Base-by-base conservation (phyloP, 2,329 filamentous ascomycete genomes). In the Knufia fluminis region DNA sequence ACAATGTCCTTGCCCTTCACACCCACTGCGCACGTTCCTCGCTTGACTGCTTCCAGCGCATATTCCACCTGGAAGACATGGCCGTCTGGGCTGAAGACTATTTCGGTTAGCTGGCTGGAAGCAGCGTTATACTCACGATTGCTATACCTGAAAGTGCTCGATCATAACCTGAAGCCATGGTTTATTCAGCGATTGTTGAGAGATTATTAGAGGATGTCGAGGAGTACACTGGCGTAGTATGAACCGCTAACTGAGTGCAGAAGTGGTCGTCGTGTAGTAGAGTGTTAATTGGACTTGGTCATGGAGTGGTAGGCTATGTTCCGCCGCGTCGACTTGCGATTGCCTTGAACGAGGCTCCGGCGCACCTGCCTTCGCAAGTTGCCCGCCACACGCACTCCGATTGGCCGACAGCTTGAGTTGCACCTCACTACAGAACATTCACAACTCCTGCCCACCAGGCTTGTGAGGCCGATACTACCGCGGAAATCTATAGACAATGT, bases 51-150 rank as follows among this genome's bases (percentile, higher is more conserved):
- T 74, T 98, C 92, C 60, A 94, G 85, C 50, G 92, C 92, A 79
- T 98, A 98, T 78, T 98, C 92, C 64, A 98, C 92, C 73, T 98
- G 92, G 75, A 98, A 98, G 64, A 98, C 92, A 76, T 98, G 92
- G 71, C 92, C 92, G 73, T 98, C 92, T 64, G 92, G 92, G 80
- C 91, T 97, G 66, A 83, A 69, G 82, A 74, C 61, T 57, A 51
- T 35, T 44, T 31, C 32, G 36, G 31, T 46, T 52, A 31, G 26
- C 40, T 4, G 19, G 22, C 16, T 14, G 8, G 17, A 12, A 43
- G 9, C 14, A 36, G 26, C 49, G 52, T 32, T 52, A 56, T 62
- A 62, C 61, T 62, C 52, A 62, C 59, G 59, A 65, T 67, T 67
- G 55, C 48, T 52, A 43, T 35, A 96, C 90, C 91, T 74, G 91